Conservation (phyloP, 2,329 filamentous ascomycete genomes). For the Alternaria sp. region DNA sequence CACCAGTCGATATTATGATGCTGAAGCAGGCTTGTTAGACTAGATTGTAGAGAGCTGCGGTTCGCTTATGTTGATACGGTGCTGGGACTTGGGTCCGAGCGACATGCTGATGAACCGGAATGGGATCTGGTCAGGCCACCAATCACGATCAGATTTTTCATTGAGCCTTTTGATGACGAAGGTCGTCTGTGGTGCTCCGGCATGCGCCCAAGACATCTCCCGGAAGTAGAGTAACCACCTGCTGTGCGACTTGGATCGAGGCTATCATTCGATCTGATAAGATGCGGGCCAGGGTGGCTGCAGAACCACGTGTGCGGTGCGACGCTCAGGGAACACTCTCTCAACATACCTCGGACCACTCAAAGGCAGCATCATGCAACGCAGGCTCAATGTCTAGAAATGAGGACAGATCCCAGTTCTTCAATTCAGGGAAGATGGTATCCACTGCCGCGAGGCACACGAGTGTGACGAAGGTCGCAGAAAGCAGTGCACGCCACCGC, state of each 20-base stretch:
- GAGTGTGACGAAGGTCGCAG: slow-evolving; percentile 23
- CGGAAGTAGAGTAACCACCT: not conserved
- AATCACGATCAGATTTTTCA: not conserved
- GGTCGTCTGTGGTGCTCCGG: not conserved
- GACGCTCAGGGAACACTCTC: slow-evolving; percentile 5
- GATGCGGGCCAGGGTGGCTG: slow-evolving; percentile 4
- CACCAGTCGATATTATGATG: not conserved
- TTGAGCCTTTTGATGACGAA: not conserved
- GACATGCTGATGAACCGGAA: not conserved
- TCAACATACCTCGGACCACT: slow-evolving; percentile 34
- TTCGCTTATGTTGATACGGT: not conserved
- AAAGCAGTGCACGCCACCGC: slow-evolving; percentile 13
- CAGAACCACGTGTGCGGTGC: slow-evolving; percentile 6
- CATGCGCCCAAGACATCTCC: not conserved
- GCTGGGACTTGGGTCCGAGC: not conserved
- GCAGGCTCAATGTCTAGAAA: slow-evolving; percentile 1
- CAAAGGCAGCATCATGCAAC: slow-evolving; percentile 11
- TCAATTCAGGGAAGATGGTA: slow-evolving; percentile 23
- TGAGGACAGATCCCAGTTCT: slow-evolving; percentile 10
- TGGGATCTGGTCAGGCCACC: not conserved
- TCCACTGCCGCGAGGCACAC: slow-evolving; percentile 26
- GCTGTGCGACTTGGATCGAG: not conserved
- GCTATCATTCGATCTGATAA: slow-evolving; percentile 9
- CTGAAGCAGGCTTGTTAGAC: not conserved
- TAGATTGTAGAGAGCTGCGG: not conserved